A percentile compares a stretch with the other conserved stretches of the same genome.
phyloP scores from a whole-genome alignment of 2,329 filamentous ascomycete genomes.

The Ophiostoma ulmi region DNA sequence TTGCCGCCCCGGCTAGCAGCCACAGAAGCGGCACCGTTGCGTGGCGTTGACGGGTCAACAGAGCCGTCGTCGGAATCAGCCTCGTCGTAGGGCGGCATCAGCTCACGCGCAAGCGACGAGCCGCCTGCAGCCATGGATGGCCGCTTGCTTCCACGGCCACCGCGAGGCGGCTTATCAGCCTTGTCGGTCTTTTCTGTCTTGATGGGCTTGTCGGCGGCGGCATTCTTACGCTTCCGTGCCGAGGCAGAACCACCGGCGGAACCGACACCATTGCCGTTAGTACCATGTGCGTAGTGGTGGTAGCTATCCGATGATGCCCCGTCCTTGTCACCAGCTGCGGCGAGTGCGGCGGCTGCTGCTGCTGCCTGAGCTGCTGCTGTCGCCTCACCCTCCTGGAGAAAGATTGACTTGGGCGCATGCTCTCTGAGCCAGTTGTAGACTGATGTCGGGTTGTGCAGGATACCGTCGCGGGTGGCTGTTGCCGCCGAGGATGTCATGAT shows the following conservation, averaged over 20 bases:
- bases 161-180: conserved; percentile 25
- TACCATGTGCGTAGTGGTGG: conserved; percentile 23
- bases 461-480: conserved; percentile 44
- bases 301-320: conserved; percentile 30
- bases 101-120: conserved; percentile 13
- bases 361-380: conserved; percentile 26
- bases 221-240: conserved; percentile 20
- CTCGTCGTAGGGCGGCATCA: conserved; percentile 29
- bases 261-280: conserved; percentile 23
- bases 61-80: conserved; percentile 28
- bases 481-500: conserved; percentile 36
- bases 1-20: conserved; percentile 41
- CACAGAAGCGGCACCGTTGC: conserved; percentile 18
- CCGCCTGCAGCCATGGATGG: conserved; percentile 23
- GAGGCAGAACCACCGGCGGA: neutral
- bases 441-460: conserved; percentile 74
- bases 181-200: conserved; percentile 9
- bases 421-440: conserved; percentile 94
- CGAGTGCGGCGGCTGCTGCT: conserved; percentile 29
- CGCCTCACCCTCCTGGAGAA: conserved; percentile 68
- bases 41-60: conserved; percentile 24
- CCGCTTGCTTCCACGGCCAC: conserved; percentile 37
- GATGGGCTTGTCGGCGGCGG: conserved; percentile 11
- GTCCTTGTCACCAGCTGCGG: conserved; percentile 37
- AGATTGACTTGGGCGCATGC: conserved; percentile 70